Evolutionary conservation across 1,284 basidiomycete genomes (phyloP).

Genomic region (Stereum hirsutum): DNA sequence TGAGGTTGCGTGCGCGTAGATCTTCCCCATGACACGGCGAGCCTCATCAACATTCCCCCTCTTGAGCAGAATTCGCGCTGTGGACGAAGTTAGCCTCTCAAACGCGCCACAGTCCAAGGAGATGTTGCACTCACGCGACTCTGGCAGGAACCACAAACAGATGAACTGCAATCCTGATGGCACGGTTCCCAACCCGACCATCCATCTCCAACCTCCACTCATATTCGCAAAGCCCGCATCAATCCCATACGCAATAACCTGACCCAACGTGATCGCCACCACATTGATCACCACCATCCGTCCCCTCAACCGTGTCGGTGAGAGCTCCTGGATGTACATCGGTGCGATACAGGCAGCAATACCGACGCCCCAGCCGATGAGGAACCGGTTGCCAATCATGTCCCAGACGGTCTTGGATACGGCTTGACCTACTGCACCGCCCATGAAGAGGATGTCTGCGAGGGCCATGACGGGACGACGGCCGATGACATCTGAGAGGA

Average conservation of each 20-base stretch:
- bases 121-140: constrained; percentile 48
- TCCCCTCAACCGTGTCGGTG: constrained; percentile 68
- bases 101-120: background rate
- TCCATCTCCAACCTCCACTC: constrained; percentile 71
- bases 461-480: constrained; percentile 58
- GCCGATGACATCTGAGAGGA: constrained; percentile 68
- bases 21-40: constrained; percentile 43
- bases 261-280: constrained; percentile 61
- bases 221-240: constrained; percentile 64
- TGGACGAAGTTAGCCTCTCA: background rate
- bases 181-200: constrained; percentile 69
- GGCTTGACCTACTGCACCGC: constrained; percentile 63
- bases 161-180: constrained; percentile 60
- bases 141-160: constrained; percentile 61
- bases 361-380: constrained; percentile 64
- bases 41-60: constrained; percentile 42
- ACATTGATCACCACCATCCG: constrained; percentile 67
- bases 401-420: constrained; percentile 59
- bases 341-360: constrained; percentile 76
- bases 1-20: constrained; percentile 57
- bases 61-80: constrained; percentile 67
- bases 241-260: constrained; percentile 73
- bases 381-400: constrained; percentile 72
- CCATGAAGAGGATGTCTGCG: constrained; percentile 70
- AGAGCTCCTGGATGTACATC: constrained; percentile 78